Conservation (phyloP, 805 yeast species). For the Saccharomyces mikatae region DNA sequence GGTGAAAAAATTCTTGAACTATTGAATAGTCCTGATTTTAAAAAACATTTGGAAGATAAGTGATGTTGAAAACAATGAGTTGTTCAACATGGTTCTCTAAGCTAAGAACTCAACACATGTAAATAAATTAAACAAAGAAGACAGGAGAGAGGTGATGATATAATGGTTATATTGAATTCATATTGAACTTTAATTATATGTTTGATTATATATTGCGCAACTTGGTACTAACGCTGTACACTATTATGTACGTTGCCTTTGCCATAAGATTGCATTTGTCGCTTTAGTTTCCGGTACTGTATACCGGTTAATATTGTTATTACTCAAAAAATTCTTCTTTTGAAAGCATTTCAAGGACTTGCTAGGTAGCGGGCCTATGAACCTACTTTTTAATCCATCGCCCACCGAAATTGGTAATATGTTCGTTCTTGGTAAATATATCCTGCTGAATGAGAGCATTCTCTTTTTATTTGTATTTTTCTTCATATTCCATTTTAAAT, state of each 20-base stretch:
- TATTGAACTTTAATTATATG: not conserved
- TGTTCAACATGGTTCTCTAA: not conserved
- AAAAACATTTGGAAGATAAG: constrained; percentile 34
- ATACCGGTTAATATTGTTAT: not conserved
- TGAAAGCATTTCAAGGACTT: not conserved
- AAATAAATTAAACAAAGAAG: not conserved
- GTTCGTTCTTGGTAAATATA: not conserved
- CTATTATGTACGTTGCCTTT: not conserved
- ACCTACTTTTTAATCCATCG: not conserved
- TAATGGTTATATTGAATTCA: not conserved
- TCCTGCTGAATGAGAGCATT: not conserved
- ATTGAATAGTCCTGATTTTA: constrained; percentile 63
- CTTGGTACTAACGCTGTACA: not conserved
- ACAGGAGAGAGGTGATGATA: not conserved
- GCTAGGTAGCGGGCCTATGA: not conserved
- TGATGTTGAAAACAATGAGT: not conserved
- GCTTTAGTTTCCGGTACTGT: not conserved
- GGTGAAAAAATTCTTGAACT: constrained; percentile 58
- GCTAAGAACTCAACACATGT: not conserved
- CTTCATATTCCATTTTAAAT: not conserved
- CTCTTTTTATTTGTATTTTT: not conserved
- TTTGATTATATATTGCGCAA: not conserved
- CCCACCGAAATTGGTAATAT: not conserved
- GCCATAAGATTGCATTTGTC: not conserved
- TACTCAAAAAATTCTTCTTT: not conserved